Percentiles rank a stretch among this genome's conserved stretches.
These are phyloP conservation scores for Aspergillus costaricaensis DNA, from an alignment of 2,329 filamentous ascomycete species.

Conservation along the genomic window DNA sequence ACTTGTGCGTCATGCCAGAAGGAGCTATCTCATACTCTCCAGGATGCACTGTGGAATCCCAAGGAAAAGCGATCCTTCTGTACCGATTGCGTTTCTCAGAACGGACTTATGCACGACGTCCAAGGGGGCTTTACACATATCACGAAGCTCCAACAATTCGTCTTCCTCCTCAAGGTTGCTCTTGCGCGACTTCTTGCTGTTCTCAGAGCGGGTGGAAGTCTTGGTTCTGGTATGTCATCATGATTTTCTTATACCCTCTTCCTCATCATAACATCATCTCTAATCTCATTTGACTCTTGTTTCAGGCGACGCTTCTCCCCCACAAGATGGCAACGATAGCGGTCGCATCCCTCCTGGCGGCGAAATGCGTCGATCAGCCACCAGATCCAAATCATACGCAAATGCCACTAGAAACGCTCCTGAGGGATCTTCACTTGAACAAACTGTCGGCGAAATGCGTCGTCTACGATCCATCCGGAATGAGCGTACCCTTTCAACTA, in stretches of 20 bases:
- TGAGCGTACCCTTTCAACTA: slow-evolving; percentile 91
- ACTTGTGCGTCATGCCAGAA: slow-evolving; percentile 68
- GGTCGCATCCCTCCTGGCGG: slow-evolving; percentile 55
- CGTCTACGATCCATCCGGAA: slow-evolving; percentile 88
- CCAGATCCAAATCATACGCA: slow-evolving; percentile 72
- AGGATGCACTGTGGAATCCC: slow-evolving; percentile 71
- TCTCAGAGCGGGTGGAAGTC: slow-evolving; percentile 75
- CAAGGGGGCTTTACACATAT: slow-evolving; percentile 70
- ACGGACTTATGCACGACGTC: slow-evolving; percentile 56
- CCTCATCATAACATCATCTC: neutral
- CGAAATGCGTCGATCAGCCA: slow-evolving; percentile 62
- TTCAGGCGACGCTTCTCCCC: slow-evolving; percentile 68
- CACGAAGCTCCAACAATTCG: slow-evolving; percentile 88
- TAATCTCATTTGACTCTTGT: slow-evolving; percentile 10
- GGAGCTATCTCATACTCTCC: slow-evolving; percentile 68
- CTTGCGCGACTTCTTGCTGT: slow-evolving; percentile 87
- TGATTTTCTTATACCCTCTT: neutral
- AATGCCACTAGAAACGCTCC: slow-evolving; percentile 62
- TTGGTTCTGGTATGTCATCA: slow-evolving; percentile 62
- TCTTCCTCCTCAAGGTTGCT: slow-evolving; percentile 88
- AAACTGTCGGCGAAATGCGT: slow-evolving; percentile 92
- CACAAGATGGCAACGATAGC: slow-evolving; percentile 68
- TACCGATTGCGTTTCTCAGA: slow-evolving; percentile 59
- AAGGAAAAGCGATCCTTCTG: slow-evolving; percentile 72
- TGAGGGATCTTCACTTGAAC: slow-evolving; percentile 78